Evolutionary conservation across 73 alveolate species (phyloP).

Genomic region (Tetrahymena malaccensis): DNA sequence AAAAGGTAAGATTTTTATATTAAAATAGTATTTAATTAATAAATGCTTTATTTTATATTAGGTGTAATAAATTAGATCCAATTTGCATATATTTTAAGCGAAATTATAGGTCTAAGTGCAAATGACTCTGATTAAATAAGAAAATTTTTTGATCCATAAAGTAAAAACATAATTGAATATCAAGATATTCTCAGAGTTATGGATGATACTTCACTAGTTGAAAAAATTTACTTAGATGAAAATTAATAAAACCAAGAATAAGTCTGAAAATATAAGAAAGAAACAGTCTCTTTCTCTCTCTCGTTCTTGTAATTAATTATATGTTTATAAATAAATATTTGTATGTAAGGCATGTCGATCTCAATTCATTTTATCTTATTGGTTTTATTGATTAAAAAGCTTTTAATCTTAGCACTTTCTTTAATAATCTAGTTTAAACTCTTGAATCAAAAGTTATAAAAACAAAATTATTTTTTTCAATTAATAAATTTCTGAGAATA

Average conservation of each 20-base stretch:
- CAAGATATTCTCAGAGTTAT: neutral
- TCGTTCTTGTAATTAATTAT: too few species aligned
- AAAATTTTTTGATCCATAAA: neutral
- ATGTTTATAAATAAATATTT: too few species aligned
- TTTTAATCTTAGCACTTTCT: too few species aligned
- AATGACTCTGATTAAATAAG: neutral
- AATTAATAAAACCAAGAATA: neutral
- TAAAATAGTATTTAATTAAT: neutral
- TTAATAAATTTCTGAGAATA: too few species aligned
- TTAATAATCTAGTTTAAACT: too few species aligned
- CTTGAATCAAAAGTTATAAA: too few species aligned
- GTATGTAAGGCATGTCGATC: too few species aligned
- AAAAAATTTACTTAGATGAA: neutral
- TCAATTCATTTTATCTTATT: too few species aligned
- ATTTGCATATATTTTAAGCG: neutral
- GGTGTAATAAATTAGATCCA: neutral
- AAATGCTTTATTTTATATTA: neutral
- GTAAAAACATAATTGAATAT: neutral
- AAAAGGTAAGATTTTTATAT: neutral
- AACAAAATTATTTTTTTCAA: too few species aligned
- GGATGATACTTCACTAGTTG: neutral
- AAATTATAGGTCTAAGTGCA: neutral
- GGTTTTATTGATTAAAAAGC: too few species aligned
- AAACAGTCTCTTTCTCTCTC: too few species aligned
- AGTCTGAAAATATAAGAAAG: neutral